A percentile compares a stretch with the other conserved stretches of the same genome.
Evolutionary conservation across 495 filamentous ascomycete genomes (phyloP).

Genomic region (Podospora pseudocomata): DNA sequence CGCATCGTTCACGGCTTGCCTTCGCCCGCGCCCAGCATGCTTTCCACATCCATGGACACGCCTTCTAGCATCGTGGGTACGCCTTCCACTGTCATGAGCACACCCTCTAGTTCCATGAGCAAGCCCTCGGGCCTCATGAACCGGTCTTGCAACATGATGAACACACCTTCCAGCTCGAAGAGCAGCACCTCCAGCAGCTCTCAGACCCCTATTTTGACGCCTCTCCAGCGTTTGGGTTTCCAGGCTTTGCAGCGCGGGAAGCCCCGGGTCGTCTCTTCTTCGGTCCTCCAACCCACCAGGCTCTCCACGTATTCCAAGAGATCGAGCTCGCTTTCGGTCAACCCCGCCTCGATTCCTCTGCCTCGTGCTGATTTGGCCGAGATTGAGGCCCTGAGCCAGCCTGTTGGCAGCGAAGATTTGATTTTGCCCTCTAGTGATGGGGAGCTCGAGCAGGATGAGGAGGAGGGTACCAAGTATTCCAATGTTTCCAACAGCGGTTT

Average conservation of each 20-base stretch:
- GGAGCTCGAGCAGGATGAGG: constrained; percentile 45
- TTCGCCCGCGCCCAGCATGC: constrained; percentile 30
- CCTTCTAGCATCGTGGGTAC: not conserved
- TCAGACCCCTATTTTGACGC: constrained; percentile 33
- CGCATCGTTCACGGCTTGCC: constrained; percentile 31
- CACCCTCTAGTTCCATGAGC: too few relatives aligned
- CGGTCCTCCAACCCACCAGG: constrained; percentile 19
- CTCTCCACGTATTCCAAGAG: constrained; percentile 23
- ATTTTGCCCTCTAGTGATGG: constrained; percentile 68
- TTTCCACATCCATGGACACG: not conserved
- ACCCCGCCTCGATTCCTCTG: constrained; percentile 42
- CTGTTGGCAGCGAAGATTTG: constrained; percentile 71
- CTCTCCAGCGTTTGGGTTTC: constrained; percentile 46
- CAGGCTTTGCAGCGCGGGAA: constrained; percentile 38
- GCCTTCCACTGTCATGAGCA: too few relatives aligned
- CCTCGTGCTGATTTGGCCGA: constrained; percentile 41
- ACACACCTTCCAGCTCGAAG: constrained; percentile 18
- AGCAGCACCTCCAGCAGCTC: constrained; percentile 23
- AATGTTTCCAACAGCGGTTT: constrained; percentile 29
- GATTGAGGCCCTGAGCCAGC: constrained; percentile 36
- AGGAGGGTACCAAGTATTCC: not conserved
- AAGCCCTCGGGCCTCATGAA: too few relatives aligned
- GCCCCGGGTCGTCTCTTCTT: constrained; percentile 36
- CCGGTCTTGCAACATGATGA: not conserved
- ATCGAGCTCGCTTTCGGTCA: constrained; percentile 30